phyloP scores from a whole-genome alignment of 768 basidiomycete species.

The Hericium erinaceus region DNA sequence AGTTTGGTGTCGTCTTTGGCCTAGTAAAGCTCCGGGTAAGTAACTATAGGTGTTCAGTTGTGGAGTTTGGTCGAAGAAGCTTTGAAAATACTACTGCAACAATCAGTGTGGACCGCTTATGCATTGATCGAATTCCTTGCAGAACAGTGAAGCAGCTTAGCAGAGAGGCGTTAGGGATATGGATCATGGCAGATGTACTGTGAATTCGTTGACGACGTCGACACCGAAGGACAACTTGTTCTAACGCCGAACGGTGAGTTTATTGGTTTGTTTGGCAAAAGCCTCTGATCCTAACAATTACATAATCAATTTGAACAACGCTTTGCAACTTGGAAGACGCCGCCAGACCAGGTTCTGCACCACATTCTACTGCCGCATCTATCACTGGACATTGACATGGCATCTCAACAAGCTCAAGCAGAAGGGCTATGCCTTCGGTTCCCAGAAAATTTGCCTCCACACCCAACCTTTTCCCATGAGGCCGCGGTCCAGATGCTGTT shows the following conservation, averaged over 20 bases:
- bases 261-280: background rate
- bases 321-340: background rate
- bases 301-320: background rate
- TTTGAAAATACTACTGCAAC: too few species aligned
- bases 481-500: slow-evolving; percentile 50
- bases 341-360: background rate
- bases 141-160: too few species aligned
- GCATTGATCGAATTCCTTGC: too few species aligned
- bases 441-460: slow-evolving; percentile 54
- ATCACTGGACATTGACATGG: background rate
- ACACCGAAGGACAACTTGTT: background rate
- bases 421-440: slow-evolving; percentile 64
- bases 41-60: too few species aligned
- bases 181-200: too few species aligned
- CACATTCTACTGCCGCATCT: background rate
- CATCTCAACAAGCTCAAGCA: slow-evolving; percentile 36
- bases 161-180: too few species aligned
- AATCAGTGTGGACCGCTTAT: too few species aligned
- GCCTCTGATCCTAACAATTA: background rate
- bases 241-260: background rate
- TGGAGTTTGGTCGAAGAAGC: too few species aligned
- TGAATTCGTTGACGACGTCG: background rate
- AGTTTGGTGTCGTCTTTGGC: too few species aligned
- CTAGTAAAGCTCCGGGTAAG: too few species aligned
- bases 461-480: slow-evolving; percentile 47